Evolutionary conservation across 139 green algal species (phyloP).

Genomic region (Chlamydomonas applanata): DNA sequence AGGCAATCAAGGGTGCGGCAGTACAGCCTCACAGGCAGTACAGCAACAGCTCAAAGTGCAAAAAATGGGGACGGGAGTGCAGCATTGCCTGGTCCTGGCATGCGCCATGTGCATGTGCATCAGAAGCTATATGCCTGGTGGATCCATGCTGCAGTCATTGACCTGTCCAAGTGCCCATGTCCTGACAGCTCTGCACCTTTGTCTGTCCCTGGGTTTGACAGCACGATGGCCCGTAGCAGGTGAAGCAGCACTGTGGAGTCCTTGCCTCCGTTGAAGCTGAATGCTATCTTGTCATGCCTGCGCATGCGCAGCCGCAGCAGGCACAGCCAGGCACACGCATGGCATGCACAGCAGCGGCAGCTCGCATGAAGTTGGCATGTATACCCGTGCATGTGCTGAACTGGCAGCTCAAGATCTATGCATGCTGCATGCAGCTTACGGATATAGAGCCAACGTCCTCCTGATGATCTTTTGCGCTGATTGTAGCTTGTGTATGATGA

Average conservation of each 20-base stretch:
- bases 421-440: not conserved
- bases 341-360: not conserved
- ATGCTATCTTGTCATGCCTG: slow-evolving; percentile 63
- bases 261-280: slow-evolving; percentile 95
- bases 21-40: too few species aligned
- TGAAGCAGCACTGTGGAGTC: slow-evolving; percentile 93
- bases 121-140: too few species aligned
- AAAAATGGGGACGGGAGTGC: too few species aligned
- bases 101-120: too few species aligned
- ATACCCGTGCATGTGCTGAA: slow-evolving; percentile 6
- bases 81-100: too few species aligned
- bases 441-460: slow-evolving; percentile 13
- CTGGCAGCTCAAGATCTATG: not conserved
- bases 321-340: not conserved
- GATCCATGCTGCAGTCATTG: too few species aligned
- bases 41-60: too few species aligned
- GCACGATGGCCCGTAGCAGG: slow-evolving; percentile 58
- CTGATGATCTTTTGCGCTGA: not conserved
- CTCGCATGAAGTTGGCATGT: not conserved
- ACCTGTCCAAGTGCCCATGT: too few species aligned
- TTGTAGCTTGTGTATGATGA: not conserved
- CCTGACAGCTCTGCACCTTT: too few species aligned
- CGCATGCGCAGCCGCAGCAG: too few species aligned
- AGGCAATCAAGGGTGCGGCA: too few species aligned
- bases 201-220: not conserved